Base-by-base conservation (phyloP, 345 rosid species). In the Sonneratia alba region DNA sequence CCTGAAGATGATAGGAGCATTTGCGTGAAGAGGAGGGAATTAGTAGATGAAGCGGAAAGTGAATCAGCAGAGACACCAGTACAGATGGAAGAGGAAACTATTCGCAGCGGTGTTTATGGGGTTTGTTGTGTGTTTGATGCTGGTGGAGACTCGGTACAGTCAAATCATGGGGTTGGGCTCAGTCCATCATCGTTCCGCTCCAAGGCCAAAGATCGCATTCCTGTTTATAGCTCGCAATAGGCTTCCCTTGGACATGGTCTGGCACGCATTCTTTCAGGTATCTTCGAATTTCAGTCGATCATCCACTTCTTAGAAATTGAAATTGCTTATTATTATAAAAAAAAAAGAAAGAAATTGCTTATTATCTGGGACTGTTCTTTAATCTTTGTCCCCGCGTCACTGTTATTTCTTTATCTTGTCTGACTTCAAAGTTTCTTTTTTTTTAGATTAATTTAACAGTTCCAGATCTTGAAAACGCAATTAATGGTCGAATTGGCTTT, bases 191-290 rank as follows among this genome's bases (percentile, higher is more conserved):
- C 84, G 76, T 67, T 75, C 79, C 27, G 45, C 68, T 75, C 74
- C 73, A 63, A 80, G 74, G 69, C 89, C 88, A n/a, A 87, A 85
- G 75, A 85, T 95, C 69, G 96, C 99, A 8, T 89, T 95, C 74
- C 79, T 95, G 16, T 95, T 92, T 79, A 90, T 95, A 16, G 88
- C 99, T 0, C 79, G 98, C 70, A 95, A 95, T 70, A 92, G 98
- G 3, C 86, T 95, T 22, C 90, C 98, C 67, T 91, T 95, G 22
- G 97, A 95, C 18, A 72, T 89, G 71, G 82, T 87, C 19, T 95
- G 99, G 99, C 89, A 95, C 73, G 82, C 91, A 0, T 95, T 92
- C 77, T 84, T 95, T 76, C 75, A 83, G 97, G 99, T 84, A 76
- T 3, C 32, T 27, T 27, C 32, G 32, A 27, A 18, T 19, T 53